Base-by-base conservation (phyloP, 192 early-diverging fungal species). In the Coemansia sp. region DNA sequence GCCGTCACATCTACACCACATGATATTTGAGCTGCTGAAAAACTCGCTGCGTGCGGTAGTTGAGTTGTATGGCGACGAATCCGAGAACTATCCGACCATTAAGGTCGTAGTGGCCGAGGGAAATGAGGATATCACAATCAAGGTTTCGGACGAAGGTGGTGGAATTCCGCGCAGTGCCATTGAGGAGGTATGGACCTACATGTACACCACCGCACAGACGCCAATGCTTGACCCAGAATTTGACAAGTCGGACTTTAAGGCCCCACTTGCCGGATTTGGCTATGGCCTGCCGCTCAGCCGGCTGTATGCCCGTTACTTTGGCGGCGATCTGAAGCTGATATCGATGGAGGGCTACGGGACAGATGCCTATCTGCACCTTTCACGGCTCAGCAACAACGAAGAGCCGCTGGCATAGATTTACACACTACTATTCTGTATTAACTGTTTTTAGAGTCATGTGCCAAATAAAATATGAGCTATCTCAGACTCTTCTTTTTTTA, bases 21-120 rank as follows among this genome's bases (percentile, higher is more conserved):
- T 96, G 93, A 64, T 97, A 20, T 98, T 98, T 84, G 96, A 98
- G 87, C 84, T 98, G 51, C 82, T 98, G 57, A 98, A 98, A 80
- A 98, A 98, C 84, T 93, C 91, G 24, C 84, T 98, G 61, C 89
- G 96, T 31, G 96, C 96, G 11, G 89, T 95, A 5, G 94, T 98
- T 30, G 96, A 98, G 81, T 84, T 88, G 58, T 91, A 89, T 75
- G 94, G 93, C 30, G 84, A 86, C 58, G 93, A 95, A 57, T 84
- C 83, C 30, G 93, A 95, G 25, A 84, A 87, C 42, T 98, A 91
- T 76, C 96, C 96, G 42, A 87, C 92, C n/a, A 94, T 98, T 74
- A 95, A 93, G 75, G 80, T 98, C 6, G 91, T 98, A 24, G 90
- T 98, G 60, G 89, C 89, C 22, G 88, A 89, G 75, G 91, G 91